Conservation (phyloP, 2,329 filamentous ascomycete genomes). For the Aspergillus alliaceus region DNA sequence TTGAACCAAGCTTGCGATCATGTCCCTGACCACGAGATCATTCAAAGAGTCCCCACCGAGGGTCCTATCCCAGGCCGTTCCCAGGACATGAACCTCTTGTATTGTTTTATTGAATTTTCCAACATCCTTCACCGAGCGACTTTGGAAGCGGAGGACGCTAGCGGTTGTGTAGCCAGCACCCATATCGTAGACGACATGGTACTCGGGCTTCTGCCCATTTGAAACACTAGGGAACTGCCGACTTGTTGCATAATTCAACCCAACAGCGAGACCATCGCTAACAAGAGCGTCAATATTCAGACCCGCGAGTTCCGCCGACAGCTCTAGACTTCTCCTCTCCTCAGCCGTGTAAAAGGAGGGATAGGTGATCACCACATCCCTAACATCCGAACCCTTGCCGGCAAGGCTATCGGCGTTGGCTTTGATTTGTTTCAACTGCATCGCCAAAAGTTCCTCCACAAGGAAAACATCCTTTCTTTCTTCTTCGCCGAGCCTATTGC, state of each 20-base stretch:
- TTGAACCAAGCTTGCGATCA: conserved; percentile 75
- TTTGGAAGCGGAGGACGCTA: conserved; percentile 85
- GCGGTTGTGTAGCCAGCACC: conserved; percentile 92
- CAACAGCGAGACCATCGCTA: conserved; percentile 88
- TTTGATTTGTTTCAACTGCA: conserved; percentile 91
- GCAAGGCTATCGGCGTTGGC: conserved; percentile 83
- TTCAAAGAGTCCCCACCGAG: conserved; percentile 91
- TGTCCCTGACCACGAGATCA: conserved; percentile 82
- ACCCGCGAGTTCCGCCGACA: conserved; percentile 84
- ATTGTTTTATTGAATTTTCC: conserved; percentile 95
- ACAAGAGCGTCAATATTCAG: conserved; percentile 82
- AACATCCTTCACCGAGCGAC: conserved; percentile 82
- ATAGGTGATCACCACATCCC: conserved; percentile 83
- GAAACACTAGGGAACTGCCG: conserved; percentile 83
- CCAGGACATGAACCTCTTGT: conserved; percentile 88
- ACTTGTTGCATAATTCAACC: conserved; percentile 90
- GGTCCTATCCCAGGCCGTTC: conserved; percentile 82
- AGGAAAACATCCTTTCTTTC: conserved; percentile 65
- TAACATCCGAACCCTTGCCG: conserved; percentile 70
- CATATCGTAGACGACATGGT: conserved; percentile 96
- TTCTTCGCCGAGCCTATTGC: conserved; percentile 64
- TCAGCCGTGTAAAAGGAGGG: conserved; percentile 87
- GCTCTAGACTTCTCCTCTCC: conserved; percentile 81
- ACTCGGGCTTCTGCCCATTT: conserved; percentile 81
- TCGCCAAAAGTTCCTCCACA: conserved; percentile 91